Evolutionary conservation across 164 flowering plant genomes (phyloP).

Genomic region (Dillenia turbinata): DNA sequence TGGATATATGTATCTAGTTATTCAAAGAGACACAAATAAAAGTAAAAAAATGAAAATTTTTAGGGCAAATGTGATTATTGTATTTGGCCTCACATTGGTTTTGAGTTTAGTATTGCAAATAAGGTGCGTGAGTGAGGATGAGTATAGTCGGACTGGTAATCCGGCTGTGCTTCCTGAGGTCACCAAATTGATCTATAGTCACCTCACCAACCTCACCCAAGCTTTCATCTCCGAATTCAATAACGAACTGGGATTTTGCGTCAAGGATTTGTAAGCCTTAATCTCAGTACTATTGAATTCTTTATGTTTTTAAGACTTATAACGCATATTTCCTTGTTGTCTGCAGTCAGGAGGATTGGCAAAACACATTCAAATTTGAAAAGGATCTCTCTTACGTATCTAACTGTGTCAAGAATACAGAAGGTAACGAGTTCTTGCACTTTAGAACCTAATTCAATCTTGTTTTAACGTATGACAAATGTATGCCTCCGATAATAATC

Average conservation of each 20-base stretch:
- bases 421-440: neutral
- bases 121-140: conserved; percentile 7
- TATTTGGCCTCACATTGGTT: neutral
- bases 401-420: neutral
- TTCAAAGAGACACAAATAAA: too few species aligned
- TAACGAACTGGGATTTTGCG: conserved; percentile 50
- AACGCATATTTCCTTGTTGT: too few species aligned
- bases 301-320: too few species aligned
- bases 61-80: conserved; percentile 5
- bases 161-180: conserved; percentile 36
- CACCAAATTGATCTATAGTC: conserved; percentile 25
- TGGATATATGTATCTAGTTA: too few species aligned
- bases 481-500: too few species aligned
- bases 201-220: conserved; percentile 42
- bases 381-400: neutral
- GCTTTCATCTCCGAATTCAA: conserved; percentile 36
- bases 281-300: neutral
- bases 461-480: too few species aligned
- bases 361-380: neutral
- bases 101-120: neutral
- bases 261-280: conserved; percentile 47
- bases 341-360: neutral
- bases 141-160: conserved; percentile 6
- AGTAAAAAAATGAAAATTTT: conserved; percentile 4
- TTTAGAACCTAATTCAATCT: too few species aligned